Evolutionary conservation across 2,329 filamentous ascomycete species (phyloP), one percentile per base, ranked within the genome.

Genomic region (Ramularia endophylla): DNA sequence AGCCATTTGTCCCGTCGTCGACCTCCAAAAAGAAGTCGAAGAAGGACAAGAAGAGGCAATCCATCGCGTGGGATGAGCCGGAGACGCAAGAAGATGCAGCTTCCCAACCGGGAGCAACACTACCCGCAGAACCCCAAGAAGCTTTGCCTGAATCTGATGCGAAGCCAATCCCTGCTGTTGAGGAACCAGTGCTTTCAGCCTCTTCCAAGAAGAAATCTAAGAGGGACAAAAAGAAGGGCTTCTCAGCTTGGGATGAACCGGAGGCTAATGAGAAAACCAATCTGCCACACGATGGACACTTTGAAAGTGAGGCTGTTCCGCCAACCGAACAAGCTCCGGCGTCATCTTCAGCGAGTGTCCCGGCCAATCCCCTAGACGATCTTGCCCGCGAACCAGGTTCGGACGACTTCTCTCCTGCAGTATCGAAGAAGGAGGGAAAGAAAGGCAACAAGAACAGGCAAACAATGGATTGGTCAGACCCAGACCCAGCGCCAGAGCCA

Each of bases 41-140:
- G 41, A 61, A 64, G 18, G 65, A 66, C 46, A 65, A 65, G 32
- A 66, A 67, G 47, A 57, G 53, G 19, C 46, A 48, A 27, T 36
- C 42, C 8, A 9, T 33, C 12, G 29, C 39, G 7, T 47, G 44
- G 47, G 27, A 35, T 11, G 41, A 36, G 3, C 19, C 20, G 8
- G 36, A 30, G 8, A 34, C 12, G 19, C 36, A 31, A n/a, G 17
- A n/a, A 25, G 8, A 27, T 18, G 11, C 31, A 27, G 16, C 8
- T 9, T 11, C 25, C 19, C n/a, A n/a, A n/a, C n/a, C n/a, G n/a
- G n/a, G n/a, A n/a, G n/a, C n/a, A n/a, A n/a, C n/a, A n/a, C n/a
- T n/a, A n/a, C n/a, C n/a, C n/a, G n/a, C n/a, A n/a, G n/a, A n/a
- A n/a, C n/a, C n/a, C n/a, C n/a, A n/a, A n/a, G n/a, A n/a, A n/a